Percentiles rank a stretch among this genome's conserved stretches.
Conservation (phyloP, 2,329 filamentous ascomycete genomes). For the Clonostachys solani region DNA sequence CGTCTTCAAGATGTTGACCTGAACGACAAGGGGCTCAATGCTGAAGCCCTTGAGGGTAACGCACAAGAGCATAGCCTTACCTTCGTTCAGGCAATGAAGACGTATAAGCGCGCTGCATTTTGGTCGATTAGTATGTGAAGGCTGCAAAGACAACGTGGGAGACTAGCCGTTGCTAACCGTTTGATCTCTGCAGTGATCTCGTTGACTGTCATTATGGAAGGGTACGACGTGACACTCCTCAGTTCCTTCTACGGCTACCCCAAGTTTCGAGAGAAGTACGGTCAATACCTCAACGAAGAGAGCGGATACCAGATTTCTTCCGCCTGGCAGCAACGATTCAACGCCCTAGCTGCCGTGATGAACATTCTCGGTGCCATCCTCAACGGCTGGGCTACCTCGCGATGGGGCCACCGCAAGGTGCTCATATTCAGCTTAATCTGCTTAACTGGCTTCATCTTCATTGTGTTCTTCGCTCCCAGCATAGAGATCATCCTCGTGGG, state of each 20-base stretch:
- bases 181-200: slow-evolving; percentile 26
- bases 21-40: slow-evolving; percentile 29
- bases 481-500: slow-evolving; percentile 36
- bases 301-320: slow-evolving; percentile 40
- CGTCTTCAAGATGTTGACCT: slow-evolving; percentile 24
- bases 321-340: slow-evolving; percentile 46
- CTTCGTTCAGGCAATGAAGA: slow-evolving; percentile 27
- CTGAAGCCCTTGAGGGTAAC: slow-evolving; percentile 27
- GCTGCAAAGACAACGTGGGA: too few relatives aligned
- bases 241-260: slow-evolving; percentile 40
- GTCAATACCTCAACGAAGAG: slow-evolving; percentile 22
- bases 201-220: slow-evolving; percentile 45
- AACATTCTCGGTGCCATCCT: slow-evolving; percentile 33
- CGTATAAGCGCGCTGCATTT: slow-evolving; percentile 31
- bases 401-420: slow-evolving; percentile 37
- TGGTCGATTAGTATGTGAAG: slow-evolving; percentile 29
- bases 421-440: slow-evolving; percentile 34
- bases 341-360: slow-evolving; percentile 23
- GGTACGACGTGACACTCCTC: slow-evolving; percentile 43
- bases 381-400: slow-evolving; percentile 34
- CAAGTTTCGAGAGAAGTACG: slow-evolving; percentile 32
- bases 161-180: neutral
- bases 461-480: slow-evolving; percentile 42
- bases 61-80: slow-evolving; percentile 28
- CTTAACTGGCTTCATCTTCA: slow-evolving; percentile 38